Evolutionary conservation across 1,139 yeast species (phyloP).

Genomic region (Candida glucosophila): DNA sequence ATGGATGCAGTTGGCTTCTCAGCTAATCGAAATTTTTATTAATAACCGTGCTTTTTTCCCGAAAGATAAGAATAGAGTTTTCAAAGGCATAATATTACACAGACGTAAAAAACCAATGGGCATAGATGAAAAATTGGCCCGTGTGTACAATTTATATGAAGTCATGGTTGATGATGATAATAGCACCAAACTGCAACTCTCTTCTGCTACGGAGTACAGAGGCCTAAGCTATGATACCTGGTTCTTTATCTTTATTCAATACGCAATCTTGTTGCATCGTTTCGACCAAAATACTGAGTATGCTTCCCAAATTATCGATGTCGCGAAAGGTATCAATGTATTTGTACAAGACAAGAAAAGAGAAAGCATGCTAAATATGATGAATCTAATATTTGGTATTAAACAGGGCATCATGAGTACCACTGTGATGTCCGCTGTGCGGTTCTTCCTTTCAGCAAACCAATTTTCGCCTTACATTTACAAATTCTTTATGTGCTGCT

Average conservation of each 20-base stretch:
- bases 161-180: conserved; percentile 39
- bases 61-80: conserved; percentile 57
- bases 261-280: conserved; percentile 57
- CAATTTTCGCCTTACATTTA: conserved; percentile 70
- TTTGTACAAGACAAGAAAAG: conserved; percentile 53
- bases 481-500: conserved; percentile 59
- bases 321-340: conserved; percentile 70
- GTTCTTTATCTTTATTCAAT: conserved; percentile 78
- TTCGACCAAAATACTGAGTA: conserved; percentile 53
- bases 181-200: conserved; percentile 27
- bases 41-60: conserved; percentile 74
- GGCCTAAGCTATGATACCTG: conserved; percentile 73
- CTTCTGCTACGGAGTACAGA: conserved; percentile 50
- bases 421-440: conserved; percentile 43
- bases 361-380: conserved; percentile 52
- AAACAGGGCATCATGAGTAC: conserved; percentile 40
- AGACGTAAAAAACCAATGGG: conserved; percentile 53
- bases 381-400: conserved; percentile 58
- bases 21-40: conserved; percentile 72
- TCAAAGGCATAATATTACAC: conserved; percentile 60
- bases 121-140: conserved; percentile 63
- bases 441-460: conserved; percentile 55
- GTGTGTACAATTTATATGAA: conserved; percentile 58
- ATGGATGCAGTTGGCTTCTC: conserved; percentile 83
- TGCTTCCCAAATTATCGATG: conserved; percentile 62